These are phyloP conservation scores for Lasiosphaeris hirsuta DNA, from an alignment of 495 filamentous ascomycete species.

Conservation along the genomic window DNA sequence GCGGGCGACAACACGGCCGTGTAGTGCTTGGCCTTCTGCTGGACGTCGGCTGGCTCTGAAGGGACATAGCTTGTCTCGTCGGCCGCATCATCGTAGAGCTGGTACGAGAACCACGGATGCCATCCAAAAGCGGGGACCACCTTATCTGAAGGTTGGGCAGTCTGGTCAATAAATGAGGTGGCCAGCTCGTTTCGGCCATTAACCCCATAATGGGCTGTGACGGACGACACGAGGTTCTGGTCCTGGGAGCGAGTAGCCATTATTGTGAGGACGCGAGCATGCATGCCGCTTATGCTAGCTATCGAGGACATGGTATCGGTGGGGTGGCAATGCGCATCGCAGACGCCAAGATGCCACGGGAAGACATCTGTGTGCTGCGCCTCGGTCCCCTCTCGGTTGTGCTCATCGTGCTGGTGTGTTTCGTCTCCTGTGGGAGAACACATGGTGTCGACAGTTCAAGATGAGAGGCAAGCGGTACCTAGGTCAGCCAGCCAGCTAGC, in stretches of 20 bases:
- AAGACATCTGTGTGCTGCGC: conserved; percentile 39
- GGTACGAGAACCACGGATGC: conserved; percentile 98
- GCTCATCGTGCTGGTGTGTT: not conserved
- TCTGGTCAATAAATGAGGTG: not conserved
- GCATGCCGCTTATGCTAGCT: conserved; percentile 68
- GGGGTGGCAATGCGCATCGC: conserved; percentile 96
- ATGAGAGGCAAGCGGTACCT: not conserved
- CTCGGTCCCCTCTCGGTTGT: not conserved
- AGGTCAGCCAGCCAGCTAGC: not conserved
- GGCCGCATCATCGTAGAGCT: conserved; percentile 64
- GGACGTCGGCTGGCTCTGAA: conserved; percentile 14
- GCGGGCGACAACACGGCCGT: conserved; percentile 54
- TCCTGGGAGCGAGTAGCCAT: conserved; percentile 90
- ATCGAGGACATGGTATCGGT: conserved; percentile 87
- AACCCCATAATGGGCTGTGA: conserved; percentile 50
- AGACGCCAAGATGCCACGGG: conserved; percentile 83
- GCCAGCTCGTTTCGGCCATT: conserved; percentile 15
- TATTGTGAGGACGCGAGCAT: conserved; percentile 69
- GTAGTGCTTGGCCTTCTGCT: conserved; percentile 69
- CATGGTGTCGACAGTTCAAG: conserved; percentile 6
- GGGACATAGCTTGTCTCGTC: conserved; percentile 38
- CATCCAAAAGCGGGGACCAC: conserved; percentile 90
- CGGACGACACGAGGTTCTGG: conserved; percentile 74
- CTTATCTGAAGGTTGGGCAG: conserved; percentile 22
- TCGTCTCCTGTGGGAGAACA: conserved; percentile 14